Base-by-base conservation (phyloP, 2,329 filamentous ascomycete species). In the Hypoxylon sp. region DNA sequence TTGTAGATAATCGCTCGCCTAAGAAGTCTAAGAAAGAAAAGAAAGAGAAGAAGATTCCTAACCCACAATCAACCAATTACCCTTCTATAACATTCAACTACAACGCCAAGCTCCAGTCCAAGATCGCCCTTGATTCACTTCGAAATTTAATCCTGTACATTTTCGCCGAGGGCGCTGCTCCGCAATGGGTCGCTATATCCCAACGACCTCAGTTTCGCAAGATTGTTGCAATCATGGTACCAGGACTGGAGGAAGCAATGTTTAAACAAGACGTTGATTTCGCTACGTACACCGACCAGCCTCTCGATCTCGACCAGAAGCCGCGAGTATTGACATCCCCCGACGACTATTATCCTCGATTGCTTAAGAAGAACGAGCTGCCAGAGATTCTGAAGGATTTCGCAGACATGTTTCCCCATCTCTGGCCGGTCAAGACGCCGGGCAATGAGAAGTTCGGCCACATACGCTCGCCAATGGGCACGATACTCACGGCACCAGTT, bases 191-290 rank as follows among this genome's bases (percentile, higher is more conserved):
- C 48, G 84, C 86, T 48, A 85, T 92, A 53, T 83, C 83, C 65
- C 86, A 92, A 74, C 85, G 90, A 50, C 86, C 87, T 5, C 84
- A 89, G 65, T 89, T 92, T 73, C 83, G 88, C 70, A 97, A 96
- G 81, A 91, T 97, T 31, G 94, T 98, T 31, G 88, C 93, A 44
- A 83, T 99, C 72, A 95, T 98, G 92, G 90, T 98, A 10, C 96
- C 96, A 10, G 96, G 96, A 0, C 82, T 99, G 24, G 95, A 98
- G 77, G 88, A 93, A 75, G 92, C 90, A 69, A 96, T 98, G 92
- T 97, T 98, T 81, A 88, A 92, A 78, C 85, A 88, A 11, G 77
- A 80, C 39, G 83, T 86, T 39, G 81, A 89, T 70, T 85, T 85
- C 53, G 77, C 80, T 9, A 80, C 77, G 1, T 88, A 85, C 74